Base-by-base conservation (phyloP, 257 asterid species). In the Fraxinus anomala region DNA sequence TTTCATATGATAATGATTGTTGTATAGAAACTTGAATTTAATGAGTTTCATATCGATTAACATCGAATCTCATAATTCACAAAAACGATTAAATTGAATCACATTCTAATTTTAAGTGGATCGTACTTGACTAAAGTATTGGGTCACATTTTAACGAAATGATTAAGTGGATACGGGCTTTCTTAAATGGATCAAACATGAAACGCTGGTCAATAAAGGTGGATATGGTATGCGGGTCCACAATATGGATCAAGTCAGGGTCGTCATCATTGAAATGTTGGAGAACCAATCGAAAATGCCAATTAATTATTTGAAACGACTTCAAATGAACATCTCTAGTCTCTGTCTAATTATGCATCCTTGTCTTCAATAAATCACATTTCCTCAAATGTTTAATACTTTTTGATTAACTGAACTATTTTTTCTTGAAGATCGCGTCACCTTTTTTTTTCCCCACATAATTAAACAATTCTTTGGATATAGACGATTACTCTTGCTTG, bases 271-370 rank as follows among this genome's bases (percentile, higher is more conserved):
- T 54, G 26, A 54, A 54, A 54, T 54, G 65, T 54, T 17, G 65
- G 65, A 54, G 65, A 54, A 17, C 10, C 24, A 17, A 54, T 54
- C 56, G 65, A 54, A 54, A 54, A 54, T 54, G 65, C 11, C 65
- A 54, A 54, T 54, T n/a, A 17, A 54, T 54, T 54, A 54, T 54
- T 54, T 54, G 65, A 54, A 54, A 54, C n/a, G 65, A 54, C 65
- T 54, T 54, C 65, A 54, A 54, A 54, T 54, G 65, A 54, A 54
- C 26, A 54, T 54, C 26, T n/a, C 65, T 54, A 5, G 23, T 17
- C 65, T 54, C 21, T 17, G 8, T 54, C 65, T 17, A 54, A 54
- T n/a, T 54, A 54, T 54, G 65, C 65, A 54, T 42, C 65, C 65
- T 54, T 54, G 24, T 54, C 65, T 17, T 54, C 24, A n/a, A 5